Evolutionary conservation across 176 grass and related monocot genomes (phyloP), one percentile per base, ranked within the genome.

Genomic region (Elymus sibiricus): DNA sequence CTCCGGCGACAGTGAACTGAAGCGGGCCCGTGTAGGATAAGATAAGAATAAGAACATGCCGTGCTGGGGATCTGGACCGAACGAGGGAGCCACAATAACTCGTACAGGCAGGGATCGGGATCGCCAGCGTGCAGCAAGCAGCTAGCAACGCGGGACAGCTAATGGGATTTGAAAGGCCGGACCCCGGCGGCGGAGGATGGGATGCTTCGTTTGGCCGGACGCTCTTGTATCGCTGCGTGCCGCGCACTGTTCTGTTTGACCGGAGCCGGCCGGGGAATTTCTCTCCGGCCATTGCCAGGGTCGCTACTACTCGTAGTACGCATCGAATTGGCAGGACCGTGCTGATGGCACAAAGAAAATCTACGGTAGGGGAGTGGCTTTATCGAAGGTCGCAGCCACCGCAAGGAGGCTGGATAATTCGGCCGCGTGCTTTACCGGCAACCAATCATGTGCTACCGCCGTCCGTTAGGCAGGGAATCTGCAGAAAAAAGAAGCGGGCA

Each of bases 61-160:
- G 43, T 16, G 47, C 1, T 51, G 47, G 64, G 73, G 89, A 87
- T 90, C 85, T 83, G 80, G 66, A 90, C 79, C 67, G 26, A 67
- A 4, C 13, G 80, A 39, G 28, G 11, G 16, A 83, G 64, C 70
- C 64, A 37, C 82, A 69, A 85, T 90, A 71, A 86, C 88, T 89
- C 77, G n/a, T 55, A 7, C 47, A 14, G 47, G 47, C 16, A 53
- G 49, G 21, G 55, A 9, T 22, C 19, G 17, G 6, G 55, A 21
- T 9, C 19, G 21, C 15, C 1, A 19, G 51, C 51, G 7, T 0
- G 51, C 51, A 21, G 51, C 53, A 26, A 10, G 88, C 64, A 34
- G 74, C 73, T 65, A 73, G 59, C 56, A 47, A 40, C 64, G 80
- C 70, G 38, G 72, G 21, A 83, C 80, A 80, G 85, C 68, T 78